phyloP scores from a whole-genome alignment of 148 eudicot species.

The Camellia sinensis region DNA sequence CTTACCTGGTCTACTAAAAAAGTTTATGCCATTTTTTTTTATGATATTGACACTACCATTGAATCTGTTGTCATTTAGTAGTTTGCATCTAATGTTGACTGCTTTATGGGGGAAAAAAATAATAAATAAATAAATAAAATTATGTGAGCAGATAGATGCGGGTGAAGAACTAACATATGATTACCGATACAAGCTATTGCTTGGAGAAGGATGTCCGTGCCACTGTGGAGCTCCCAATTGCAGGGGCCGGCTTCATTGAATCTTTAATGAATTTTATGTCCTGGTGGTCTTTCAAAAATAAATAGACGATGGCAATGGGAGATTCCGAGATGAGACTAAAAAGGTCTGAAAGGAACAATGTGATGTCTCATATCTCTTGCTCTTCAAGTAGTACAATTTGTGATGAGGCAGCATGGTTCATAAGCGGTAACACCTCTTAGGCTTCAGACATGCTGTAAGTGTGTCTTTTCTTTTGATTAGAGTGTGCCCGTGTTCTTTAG shows the following conservation, averaged over 20 bases:
- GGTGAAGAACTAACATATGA: slow-evolving; percentile 84
- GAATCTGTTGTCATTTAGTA: neutral
- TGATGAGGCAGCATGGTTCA: neutral
- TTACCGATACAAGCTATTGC: slow-evolving; percentile 45
- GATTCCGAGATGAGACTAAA: neutral
- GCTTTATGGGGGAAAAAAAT: neutral
- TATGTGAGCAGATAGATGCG: slow-evolving; percentile 55
- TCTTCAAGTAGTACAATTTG: neutral
- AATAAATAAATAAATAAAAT: no score
- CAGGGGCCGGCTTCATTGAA: slow-evolving; percentile 63
- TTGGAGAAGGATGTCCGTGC: slow-evolving; percentile 67
- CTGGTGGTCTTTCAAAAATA: slow-evolving; percentile 5
- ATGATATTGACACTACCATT: neutral
- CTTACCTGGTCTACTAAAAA: neutral
- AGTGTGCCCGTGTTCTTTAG: neutral
- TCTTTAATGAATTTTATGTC: neutral
- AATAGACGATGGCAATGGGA: neutral
- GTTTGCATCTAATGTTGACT: slow-evolving; percentile 5
- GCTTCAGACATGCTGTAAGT: neutral
- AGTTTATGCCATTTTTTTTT: neutral
- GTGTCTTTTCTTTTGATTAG: slow-evolving; percentile 2
- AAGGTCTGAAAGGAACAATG: neutral
- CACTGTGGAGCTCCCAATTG: slow-evolving; percentile 72
- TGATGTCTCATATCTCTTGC: neutral
- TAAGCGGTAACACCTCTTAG: neutral